phyloP scores from a whole-genome alignment of 169 alveolate species.

The Eimeria falciformis region DNA sequence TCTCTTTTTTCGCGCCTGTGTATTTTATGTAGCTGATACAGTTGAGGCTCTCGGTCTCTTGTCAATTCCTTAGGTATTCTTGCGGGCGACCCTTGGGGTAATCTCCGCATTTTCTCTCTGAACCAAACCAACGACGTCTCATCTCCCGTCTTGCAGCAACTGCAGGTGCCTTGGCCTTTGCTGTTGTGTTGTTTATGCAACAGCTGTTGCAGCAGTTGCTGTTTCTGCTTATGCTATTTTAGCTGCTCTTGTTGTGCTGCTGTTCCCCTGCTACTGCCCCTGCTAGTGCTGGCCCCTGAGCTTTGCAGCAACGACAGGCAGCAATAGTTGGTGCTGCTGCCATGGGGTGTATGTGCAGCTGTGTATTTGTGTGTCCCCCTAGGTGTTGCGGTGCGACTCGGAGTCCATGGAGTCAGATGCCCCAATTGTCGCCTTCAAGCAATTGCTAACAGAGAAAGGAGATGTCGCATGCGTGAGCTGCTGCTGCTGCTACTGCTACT shows the following conservation, averaged over 20 bases:
- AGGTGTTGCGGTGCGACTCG: conserved; percentile 46
- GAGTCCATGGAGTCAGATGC: conserved; percentile 32
- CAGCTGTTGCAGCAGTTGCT: conserved; percentile 29
- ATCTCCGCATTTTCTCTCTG: conserved; percentile 58
- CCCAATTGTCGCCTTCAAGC: conserved; percentile 23
- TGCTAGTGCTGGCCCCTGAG: background rate
- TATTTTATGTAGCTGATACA: no score
- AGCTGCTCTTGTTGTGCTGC: background rate
- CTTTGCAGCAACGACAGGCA: background rate
- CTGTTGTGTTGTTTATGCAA: conserved; percentile 20
- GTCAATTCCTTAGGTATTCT: conserved; percentile 14
- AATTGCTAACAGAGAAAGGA: background rate
- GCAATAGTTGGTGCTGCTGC: conserved; percentile 28
- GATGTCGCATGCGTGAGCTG: conserved; percentile 36
- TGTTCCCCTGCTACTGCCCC: conserved; percentile 3
- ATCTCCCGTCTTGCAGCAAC: conserved; percentile 33
- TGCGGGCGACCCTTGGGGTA: conserved; percentile 68
- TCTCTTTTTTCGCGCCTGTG: no score
- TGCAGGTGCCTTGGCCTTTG: conserved; percentile 34
- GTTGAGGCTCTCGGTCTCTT: no score
- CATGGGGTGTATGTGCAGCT: background rate
- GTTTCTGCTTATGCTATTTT: background rate
- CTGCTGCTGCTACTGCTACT: conserved; percentile 5
- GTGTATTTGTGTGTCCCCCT: background rate
- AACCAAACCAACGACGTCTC: conserved; percentile 16